Base-by-base conservation (phyloP, 2,329 filamentous ascomycete genomes). In the Venturiaceae sp. region DNA sequence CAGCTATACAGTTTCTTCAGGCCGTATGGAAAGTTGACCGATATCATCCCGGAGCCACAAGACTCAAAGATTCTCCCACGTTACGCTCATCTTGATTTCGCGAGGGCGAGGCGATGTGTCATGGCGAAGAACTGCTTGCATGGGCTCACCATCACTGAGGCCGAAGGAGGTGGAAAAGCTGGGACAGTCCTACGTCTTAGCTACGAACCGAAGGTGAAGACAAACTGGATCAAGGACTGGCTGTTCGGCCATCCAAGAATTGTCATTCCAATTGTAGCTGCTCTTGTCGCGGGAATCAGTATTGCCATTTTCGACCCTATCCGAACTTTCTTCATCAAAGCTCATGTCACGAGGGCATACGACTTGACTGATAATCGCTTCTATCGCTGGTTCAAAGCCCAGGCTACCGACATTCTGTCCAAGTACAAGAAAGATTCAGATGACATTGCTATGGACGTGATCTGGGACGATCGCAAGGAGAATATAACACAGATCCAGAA, bases 71-170 rank as follows among this genome's bases (percentile, higher is more conserved):
- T 90, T 1, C 67, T 88, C 2, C 92, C 94, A 0, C 86, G 85
- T 65, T 96, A 84, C 70, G 91, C 92, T 0, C 83, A 84, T 57
- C 72, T 97, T 23, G 88, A 91, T 66, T 97, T 94, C 66, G 78
- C 83, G 1, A 79, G 82, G 7, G 78, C 88, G 14, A 81, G 88
- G 36, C 86, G 88, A 66, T 87, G 91, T 6, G 87, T 95, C 58
- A 90, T 94, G 83, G 91, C 92, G 0, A 86, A 89, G 65, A 96
- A 95, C 66, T 97, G 92, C 67, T 80, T 96, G 74, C 94, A 99
- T 69, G 92, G 92, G 0, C 88, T 88, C 61, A 77, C 85, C 2
- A 83, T 96, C 1, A 71, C 78, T 0, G 86, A 90, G 65, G 71
- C 71, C 5, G 77, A 82, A 41, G 89, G 88, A 4, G 90, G 90